Evolutionary conservation across 2,329 filamentous ascomycete genomes (phyloP), one percentile per base, ranked within the genome.

Genomic region (Diplodia seriata): DNA sequence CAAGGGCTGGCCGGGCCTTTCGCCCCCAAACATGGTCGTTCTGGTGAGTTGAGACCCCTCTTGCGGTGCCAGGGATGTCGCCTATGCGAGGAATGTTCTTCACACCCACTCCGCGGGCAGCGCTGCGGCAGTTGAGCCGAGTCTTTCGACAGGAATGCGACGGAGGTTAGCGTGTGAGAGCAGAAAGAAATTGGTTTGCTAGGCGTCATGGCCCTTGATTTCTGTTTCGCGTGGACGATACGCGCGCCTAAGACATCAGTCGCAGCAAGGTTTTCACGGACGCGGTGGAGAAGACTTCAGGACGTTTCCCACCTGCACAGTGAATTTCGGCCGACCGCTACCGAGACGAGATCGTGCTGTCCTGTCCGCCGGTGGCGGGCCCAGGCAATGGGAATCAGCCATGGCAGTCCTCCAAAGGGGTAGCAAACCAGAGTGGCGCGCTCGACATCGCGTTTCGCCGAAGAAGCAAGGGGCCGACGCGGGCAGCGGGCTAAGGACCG

Each of bases 1-100:
- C 75, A 78, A 79, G 76, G 76, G 75, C 72, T 74, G 71, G 68
- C 71, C 71, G 73, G 72, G 74, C 69, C 75, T 72, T 73, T 68
- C 57, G 59, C 57, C 66, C 51, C 59, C 56, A 73, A 69, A 72
- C 69, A 70, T 75, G 72, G 76, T 73, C 70, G 76, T 74, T 77
- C 76, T 78, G 76, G 75, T 74, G 73, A 71, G 66, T 68, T 68
- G 66, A 63, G 56, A 66, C 23, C 53, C 68, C 64, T 68, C 70
- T 71, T 67, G 68, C 55, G 76, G 74, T 76, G 75, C 76, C 71
- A 78, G 75, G 74, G 74, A 76, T 70, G 68, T 75, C 70, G 57
- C 50, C 66, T 63, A 63, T 64, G 67, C 62, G 57, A 65, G 69
- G 59, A 65, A 70, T 70, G 61, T 65, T 68, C 50, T 62, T 68